Percentiles rank a stretch among this genome's conserved stretches.
Evolutionary conservation across 2,329 filamentous ascomycete species (phyloP).

Genomic region (Pezicula neosporulosa): DNA sequence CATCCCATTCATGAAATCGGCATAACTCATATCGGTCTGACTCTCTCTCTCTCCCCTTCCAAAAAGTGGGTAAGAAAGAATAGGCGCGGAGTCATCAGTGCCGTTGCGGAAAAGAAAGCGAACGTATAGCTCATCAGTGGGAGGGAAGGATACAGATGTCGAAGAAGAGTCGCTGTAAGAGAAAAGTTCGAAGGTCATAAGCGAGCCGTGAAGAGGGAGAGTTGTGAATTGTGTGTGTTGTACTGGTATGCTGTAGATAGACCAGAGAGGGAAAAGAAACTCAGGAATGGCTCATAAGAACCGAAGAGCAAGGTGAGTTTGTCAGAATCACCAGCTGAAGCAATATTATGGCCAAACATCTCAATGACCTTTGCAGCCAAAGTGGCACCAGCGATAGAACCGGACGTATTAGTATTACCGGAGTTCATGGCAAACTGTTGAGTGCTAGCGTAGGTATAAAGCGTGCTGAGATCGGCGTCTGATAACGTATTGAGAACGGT

Average conservation of each 20-base stretch:
- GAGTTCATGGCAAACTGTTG: slow-evolving; percentile 63
- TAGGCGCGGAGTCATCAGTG: slow-evolving; percentile 30
- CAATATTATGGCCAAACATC: slow-evolving; percentile 40
- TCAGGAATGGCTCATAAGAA: slow-evolving; percentile 49
- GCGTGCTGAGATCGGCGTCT: slow-evolving; percentile 42
- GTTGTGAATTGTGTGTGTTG: slow-evolving; percentile 48
- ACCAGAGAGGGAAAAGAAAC: slow-evolving; percentile 48
- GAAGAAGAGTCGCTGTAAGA: slow-evolving; percentile 29
- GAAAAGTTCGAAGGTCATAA: slow-evolving; percentile 70
- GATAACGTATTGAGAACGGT: slow-evolving; percentile 36
- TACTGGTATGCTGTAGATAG: slow-evolving; percentile 35
- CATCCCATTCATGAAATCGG: slow-evolving; percentile 23
- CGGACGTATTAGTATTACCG: slow-evolving; percentile 50
- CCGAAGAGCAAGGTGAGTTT: slow-evolving; percentile 54
- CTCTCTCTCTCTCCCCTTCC: slow-evolving; percentile 20
- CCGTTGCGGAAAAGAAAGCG: slow-evolving; percentile 55
- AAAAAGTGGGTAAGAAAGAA: slow-evolving; percentile 29
- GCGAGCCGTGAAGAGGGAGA: slow-evolving; percentile 66
- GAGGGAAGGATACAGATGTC: slow-evolving; percentile 14
- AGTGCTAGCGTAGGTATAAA: slow-evolving; percentile 61
- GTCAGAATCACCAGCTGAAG: slow-evolving; percentile 31
- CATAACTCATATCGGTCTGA: slow-evolving; percentile 23
- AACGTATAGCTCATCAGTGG: slow-evolving; percentile 39
- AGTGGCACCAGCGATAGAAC: slow-evolving; percentile 50
- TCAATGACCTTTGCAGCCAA: slow-evolving; percentile 42